A percentile compares a stretch with the other conserved stretches of the same genome.
Evolutionary conservation across 306 rosid species (phyloP).

Genomic region (Fragaria ananassa): DNA sequence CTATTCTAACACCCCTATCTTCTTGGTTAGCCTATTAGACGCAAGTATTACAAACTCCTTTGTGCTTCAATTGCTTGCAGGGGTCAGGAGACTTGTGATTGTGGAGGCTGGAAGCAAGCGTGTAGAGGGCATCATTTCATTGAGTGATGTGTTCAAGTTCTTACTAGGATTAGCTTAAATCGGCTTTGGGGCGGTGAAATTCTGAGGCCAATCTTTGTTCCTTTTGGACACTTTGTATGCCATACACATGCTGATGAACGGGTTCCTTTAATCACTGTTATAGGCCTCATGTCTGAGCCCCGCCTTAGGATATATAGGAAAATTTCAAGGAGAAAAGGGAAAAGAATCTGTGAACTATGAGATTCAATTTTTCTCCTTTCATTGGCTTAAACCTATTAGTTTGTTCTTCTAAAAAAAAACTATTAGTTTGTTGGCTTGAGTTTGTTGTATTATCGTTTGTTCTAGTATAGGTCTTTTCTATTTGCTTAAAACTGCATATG

Average conservation of each 20-base stretch:
- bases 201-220: slow-evolving; percentile 1
- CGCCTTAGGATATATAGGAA: slow-evolving; percentile 27
- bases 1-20: not conserved
- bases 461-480: too few relatives aligned
- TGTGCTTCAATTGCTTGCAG: slow-evolving; percentile 28
- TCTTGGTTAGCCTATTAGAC: not conserved
- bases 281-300: slow-evolving; percentile 31
- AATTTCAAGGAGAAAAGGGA: slow-evolving; percentile 32
- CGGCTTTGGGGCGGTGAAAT: slow-evolving; percentile 21
- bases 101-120: slow-evolving; percentile 95
- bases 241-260: slow-evolving; percentile 17
- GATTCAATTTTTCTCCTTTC: slow-evolving; percentile 28
- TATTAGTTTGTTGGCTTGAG: not conserved
- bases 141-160: slow-evolving; percentile 77
- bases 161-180: slow-evolving; percentile 51
- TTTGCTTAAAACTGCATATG: too few relatives aligned
- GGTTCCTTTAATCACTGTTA: slow-evolving; percentile 26
- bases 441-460: too few relatives aligned
- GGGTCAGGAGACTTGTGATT: slow-evolving; percentile 79
- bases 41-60: slow-evolving; percentile 16
- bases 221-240: not conserved
- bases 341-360: slow-evolving; percentile 47
- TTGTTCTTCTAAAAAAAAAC: not conserved
- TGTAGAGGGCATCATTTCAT: slow-evolving; percentile 77
- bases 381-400: slow-evolving; percentile 17